Base-by-base conservation (phyloP, 2,329 filamentous ascomycete species). In the Macrophomina pseudophaseolina region DNA sequence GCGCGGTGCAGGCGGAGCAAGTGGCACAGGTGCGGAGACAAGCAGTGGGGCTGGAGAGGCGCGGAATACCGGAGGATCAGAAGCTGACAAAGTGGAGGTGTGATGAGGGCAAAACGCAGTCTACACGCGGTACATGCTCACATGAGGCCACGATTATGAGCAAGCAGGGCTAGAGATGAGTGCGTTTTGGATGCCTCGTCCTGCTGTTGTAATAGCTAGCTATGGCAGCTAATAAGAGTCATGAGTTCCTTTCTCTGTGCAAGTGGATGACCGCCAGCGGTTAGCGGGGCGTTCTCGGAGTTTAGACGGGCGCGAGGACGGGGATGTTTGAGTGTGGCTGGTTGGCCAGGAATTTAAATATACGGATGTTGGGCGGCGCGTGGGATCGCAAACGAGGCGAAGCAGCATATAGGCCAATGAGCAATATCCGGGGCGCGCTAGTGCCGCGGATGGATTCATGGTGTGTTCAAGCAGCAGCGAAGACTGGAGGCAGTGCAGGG, bases 321-420 rank as follows among this genome's bases (percentile, higher is more conserved):
- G 58, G 32, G 58, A 40, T 38, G 48, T 32, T 18, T 49, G 32
- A 46, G 28, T 35, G 58, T 38, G 58, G 58, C 58, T 35, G 32
- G 58, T 62, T 62, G 58, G 58, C 42, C 32, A 62, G 44, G 58
- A 62, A 62, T 62, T 62, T 62, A 40, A 16, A 32, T 38, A 16
- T n/a, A 44, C 42, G 32, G 44, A 40, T 33, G 44, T 28, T 59
- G 56, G 40, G 40, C 28, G 16, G 56, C 56, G 56, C 40, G 32
- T 59, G 32, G 28, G 58, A 38, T 62, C 32, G 42, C 12, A 46
- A 46, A 49, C 42, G 44, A 49, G 56, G 56, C 56, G 40, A 59
- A 33, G 56, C 56, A 62, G 44, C 23, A 49, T 62, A 30, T 38
- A 49, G 32, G 49, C 44, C 44, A 51, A 59, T 59, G 9, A 59